These are phyloP conservation scores for Penicillium sp. DNA, from an alignment of 2,329 filamentous ascomycete species.

Conservation along the genomic window DNA sequence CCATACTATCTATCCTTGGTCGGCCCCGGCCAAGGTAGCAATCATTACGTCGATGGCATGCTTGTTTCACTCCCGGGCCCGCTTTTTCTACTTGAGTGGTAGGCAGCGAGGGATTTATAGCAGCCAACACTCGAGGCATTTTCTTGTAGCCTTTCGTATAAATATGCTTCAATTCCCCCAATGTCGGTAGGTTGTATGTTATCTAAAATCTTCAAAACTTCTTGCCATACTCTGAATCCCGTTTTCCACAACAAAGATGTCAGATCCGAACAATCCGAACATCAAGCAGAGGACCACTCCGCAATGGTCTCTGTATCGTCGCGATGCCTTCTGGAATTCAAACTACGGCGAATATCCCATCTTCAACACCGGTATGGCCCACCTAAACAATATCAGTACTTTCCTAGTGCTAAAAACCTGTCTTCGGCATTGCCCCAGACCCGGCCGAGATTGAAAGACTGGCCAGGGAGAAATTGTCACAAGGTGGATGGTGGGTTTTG, in stretches of 20 bases:
- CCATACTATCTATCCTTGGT: too few species aligned
- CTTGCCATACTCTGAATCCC: too few species aligned
- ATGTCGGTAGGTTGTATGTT: too few species aligned
- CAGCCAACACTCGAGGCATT: too few species aligned
- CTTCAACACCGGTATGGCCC: neutral
- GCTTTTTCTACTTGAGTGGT: too few species aligned
- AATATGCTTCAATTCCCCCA: too few species aligned
- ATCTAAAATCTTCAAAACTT: too few species aligned
- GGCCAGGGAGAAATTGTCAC: neutral
- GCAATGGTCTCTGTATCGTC: slow-evolving; percentile 8
- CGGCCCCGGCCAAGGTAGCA: too few species aligned
- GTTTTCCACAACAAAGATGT: neutral
- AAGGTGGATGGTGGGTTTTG: neutral
- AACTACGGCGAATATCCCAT: slow-evolving; percentile 6
- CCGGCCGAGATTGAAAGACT: neutral
- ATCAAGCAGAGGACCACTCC: slow-evolving; percentile 5
- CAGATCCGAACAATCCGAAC: slow-evolving; percentile 5
- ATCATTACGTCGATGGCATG: too few species aligned
- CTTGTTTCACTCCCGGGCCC: too few species aligned
- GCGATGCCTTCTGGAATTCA: slow-evolving; percentile 7
- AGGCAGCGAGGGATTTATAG: too few species aligned
- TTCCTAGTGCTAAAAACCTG: neutral
- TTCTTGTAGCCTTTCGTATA: too few species aligned
- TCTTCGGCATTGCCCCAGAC: neutral
- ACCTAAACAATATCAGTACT: neutral